Base-by-base conservation (phyloP, 2,329 filamentous ascomycete species). In the Purpureocillium lavendulum region DNA sequence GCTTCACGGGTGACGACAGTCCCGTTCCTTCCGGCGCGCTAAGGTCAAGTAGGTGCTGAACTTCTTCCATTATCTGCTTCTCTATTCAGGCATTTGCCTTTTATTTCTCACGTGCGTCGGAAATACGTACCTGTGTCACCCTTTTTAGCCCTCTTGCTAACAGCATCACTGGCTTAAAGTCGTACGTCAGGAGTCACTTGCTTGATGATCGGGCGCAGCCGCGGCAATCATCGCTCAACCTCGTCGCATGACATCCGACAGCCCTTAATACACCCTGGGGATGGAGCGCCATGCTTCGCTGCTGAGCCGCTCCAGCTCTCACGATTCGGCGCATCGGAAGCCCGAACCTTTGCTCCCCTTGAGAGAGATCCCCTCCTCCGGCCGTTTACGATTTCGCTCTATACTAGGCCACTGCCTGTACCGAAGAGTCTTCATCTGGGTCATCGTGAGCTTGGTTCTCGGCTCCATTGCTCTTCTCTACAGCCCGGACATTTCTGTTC, bases 341-440 rank as follows among this genome's bases (percentile, higher is more conserved):
- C 49, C 52, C 36, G 59, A 62, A 15, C 51, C 55, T 17, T 38
- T 65, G 32, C 42, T 65, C 13, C 61, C 61, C 2, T 57, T 56
- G 39, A 50, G 55, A 8, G 54, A 52, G 26, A 53, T 51, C 32
- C 49, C 55, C 4, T 46, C 50, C 11, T 55, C 62, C 45, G 54
- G 61, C 14, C 61, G 56, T 39, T 54, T 70, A 36, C 57, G 65
- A 39, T 52, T 72, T 16, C 65, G 64, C 44, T 57, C 66, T 7
- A 47, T 76, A 11, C 51, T 77, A n/a, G 60, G 70, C 12, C 66
- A 73, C 49, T 73, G 66, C 47, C 58, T 75, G 29, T 75, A 75
- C 49, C 65, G 71, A 31, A 63, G 73, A 40, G 61, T 76, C 15
- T 54, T 75, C 33, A 56, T 73, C 51, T 76, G 73, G 72, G 60